Evolutionary conservation across 176 grass and related monocot species (phyloP), one percentile per base, ranked within the genome.

Genomic region (Poa pratensis): DNA sequence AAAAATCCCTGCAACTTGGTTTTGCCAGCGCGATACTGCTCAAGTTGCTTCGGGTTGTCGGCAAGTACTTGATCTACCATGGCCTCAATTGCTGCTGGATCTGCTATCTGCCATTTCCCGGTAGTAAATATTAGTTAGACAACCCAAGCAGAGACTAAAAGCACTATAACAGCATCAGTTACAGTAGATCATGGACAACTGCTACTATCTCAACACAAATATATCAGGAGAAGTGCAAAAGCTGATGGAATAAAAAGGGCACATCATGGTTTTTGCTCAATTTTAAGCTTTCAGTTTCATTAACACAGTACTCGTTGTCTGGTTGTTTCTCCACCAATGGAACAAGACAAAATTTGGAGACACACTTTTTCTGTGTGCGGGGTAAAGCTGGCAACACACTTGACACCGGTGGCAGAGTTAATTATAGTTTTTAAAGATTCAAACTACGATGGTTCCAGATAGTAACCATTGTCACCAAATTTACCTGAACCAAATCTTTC

Each of bases 401-500:
- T 10, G 37, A 59, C 39, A 43, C 14, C 1, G 1, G 24, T 73
- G 17, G 30, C 30, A 39, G 14, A 7, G 45, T 10, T 69, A 16
- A 72, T 24, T 62, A 35, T 57, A 43, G 30, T 3, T 49, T 59
- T 83, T 20, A 22, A 35, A 82, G 26, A 35, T 35, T 86, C 32
- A 14, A 74, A 48, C 49, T 58, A 63, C 16, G 5, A 50, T 23
- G 5, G 4, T 5, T 73, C 71, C 6, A 28, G 27, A 50, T 74
- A 17, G 71, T 74, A 49, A 71, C 68, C 37, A 43, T 67, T 40
- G 49, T 79, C 19, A 80, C 34, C 37, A 50, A 20, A 58, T 68
- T 78, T 89, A 94, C 91, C 96, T 98, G 96, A 90, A 98, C 90
- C 40, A 98, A 85, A 94, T 95, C 96, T 70, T 92, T 94, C 78